Evolutionary conservation across 768 basidiomycete genomes (phyloP), one percentile per base, ranked within the genome.

Genomic region (Galerina marginata): DNA sequence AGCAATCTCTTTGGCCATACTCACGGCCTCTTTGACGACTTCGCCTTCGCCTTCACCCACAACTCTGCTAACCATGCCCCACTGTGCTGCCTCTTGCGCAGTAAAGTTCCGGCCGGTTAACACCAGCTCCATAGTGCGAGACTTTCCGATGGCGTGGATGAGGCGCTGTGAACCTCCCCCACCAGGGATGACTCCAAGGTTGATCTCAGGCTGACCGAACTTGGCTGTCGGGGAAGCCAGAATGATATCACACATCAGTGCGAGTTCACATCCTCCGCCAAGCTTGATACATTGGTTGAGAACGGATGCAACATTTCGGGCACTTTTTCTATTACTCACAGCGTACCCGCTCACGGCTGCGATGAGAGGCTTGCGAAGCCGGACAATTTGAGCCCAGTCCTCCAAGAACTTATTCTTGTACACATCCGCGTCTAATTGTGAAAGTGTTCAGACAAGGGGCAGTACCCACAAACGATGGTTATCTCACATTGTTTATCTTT

Each of bases 131-230:
- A 98, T 99, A 14, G 95, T 84, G 63, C 92, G 86, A 9, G 93
- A 93, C 76, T 97, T 98, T 45, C 96, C 96, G 64, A 98, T 84
- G 9, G 90, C 82, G 62, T 81, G 86, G 12, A 92, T 86, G 55
- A 99, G 86, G 44, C 96, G 90, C 70, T 99, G 96, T 2, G 95
- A 93, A 4, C 96, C 96, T 33, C 96, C 96, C 9, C 91, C 94
- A 3, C 96, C 96, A 14, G 96, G 95, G 70, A 98, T 97, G 61
- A 93, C 89, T 54, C 95, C 96, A 33, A 98, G 83, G 70, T 92
- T 95, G 74, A 99, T 95, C 73, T 99, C 96, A 15, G 96, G 96
- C 72, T 97, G 96, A 15, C 95, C 95, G 66, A 99, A 97, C 67
- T 88, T 87, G 15, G 96, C 96, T 9, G 85, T 93, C 2, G 93